Evolutionary conservation across 1,284 basidiomycete species (phyloP).

Genomic region (Rhizoctonia solani): DNA sequence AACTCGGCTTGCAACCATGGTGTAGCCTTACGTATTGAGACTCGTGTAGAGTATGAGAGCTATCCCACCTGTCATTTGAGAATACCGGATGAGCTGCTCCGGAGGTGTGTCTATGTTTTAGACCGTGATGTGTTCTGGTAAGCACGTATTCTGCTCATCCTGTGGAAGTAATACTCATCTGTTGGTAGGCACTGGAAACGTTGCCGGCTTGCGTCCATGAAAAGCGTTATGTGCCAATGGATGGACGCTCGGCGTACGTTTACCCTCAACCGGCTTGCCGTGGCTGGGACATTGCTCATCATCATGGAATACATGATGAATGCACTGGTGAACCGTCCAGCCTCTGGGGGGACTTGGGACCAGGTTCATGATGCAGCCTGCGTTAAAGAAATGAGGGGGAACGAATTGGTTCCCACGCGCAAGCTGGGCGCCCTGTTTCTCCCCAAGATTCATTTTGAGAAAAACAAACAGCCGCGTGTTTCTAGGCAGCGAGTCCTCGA

Average conservation of each 20-base stretch:
- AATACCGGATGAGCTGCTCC: background rate
- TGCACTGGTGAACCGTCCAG: slow-evolving; percentile 2
- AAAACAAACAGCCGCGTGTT: background rate
- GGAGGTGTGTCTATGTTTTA: background rate
- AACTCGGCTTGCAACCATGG: background rate
- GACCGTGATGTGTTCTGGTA: slow-evolving; percentile 4
- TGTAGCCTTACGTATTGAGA: slow-evolving; percentile 1
- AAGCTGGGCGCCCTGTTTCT: slow-evolving; percentile 1
- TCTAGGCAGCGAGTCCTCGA: background rate
- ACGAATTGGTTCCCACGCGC: background rate
- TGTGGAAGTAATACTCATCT: background rate
- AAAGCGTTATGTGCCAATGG: background rate
- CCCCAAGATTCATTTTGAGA: background rate
- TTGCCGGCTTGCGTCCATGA: background rate
- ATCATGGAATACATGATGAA: background rate
- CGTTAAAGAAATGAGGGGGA: background rate
- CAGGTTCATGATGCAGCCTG: background rate
- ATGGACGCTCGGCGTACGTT: background rate
- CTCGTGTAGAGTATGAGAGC: background rate
- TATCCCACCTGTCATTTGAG: background rate
- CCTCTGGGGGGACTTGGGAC: background rate
- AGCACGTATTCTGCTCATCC: background rate
- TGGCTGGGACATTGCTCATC: background rate
- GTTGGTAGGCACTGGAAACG: background rate
- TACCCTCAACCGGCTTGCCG: background rate